These are phyloP conservation scores for Spatholobus suberectus DNA, from an alignment of 306 rosid species.

Conservation along the genomic window DNA sequence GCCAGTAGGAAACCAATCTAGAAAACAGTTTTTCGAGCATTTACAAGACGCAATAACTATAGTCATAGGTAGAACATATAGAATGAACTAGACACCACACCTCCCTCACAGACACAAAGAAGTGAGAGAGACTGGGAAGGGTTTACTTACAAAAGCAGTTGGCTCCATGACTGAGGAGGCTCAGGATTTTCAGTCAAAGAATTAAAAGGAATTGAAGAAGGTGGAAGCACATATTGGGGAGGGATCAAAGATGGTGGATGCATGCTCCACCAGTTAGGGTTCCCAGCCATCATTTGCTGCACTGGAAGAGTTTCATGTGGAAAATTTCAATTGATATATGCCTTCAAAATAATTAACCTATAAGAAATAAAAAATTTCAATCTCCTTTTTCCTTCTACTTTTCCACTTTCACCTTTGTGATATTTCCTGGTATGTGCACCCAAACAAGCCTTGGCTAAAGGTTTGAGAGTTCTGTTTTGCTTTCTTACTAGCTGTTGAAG, in stretches of 20 bases:
- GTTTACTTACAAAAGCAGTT: constrained; percentile 62
- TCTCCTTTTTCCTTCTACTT: constrained; percentile 37
- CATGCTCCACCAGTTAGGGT: constrained; percentile 96
- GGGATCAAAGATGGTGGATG: constrained; percentile 78
- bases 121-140: background rate
- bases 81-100: background rate
- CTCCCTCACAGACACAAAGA: background rate
- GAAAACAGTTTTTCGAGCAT: background rate
- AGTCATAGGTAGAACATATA: background rate
- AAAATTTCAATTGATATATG: constrained; percentile 25
- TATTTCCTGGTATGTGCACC: constrained; percentile 58
- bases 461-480: constrained; percentile 51
- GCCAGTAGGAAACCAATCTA: background rate
- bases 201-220: constrained; percentile 62
- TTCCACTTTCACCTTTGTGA: constrained; percentile 55
- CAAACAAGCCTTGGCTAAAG: constrained; percentile 67
- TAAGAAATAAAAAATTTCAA: constrained; percentile 26
- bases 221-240: constrained; percentile 65
- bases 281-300: constrained; percentile 86
- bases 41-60: background rate
- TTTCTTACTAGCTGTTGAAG: constrained; percentile 57
- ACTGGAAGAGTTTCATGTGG: constrained; percentile 11
- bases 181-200: constrained; percentile 55
- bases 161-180: constrained; percentile 70
- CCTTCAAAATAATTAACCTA: constrained; percentile 33